phyloP scores from a whole-genome alignment of 768 basidiomycete genomes.

The Hericium rajendrae region DNA sequence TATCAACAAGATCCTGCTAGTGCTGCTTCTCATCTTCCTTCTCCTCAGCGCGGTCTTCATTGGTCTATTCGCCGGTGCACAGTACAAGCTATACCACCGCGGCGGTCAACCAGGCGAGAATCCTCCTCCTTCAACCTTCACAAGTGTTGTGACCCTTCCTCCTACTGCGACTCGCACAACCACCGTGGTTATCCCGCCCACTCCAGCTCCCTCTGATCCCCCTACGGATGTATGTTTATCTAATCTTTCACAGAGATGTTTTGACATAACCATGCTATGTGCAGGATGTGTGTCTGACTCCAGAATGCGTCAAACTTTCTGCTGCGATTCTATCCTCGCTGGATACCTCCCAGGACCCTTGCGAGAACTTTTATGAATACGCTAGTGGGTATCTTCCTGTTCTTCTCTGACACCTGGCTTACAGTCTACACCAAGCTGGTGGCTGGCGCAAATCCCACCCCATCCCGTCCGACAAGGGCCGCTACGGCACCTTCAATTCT shows the following conservation, averaged over 20 bases:
- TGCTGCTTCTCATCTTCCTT: constrained; percentile 66
- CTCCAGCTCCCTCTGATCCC: constrained; percentile 27
- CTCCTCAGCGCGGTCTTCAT: constrained; percentile 83
- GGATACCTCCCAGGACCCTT: constrained; percentile 81
- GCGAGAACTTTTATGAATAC: constrained; percentile 91
- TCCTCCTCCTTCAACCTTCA: constrained; percentile 31
- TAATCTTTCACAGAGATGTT: not conserved
- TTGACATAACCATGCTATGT: not conserved
- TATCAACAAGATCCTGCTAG: constrained; percentile 74
- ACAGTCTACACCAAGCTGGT: constrained; percentile 42
- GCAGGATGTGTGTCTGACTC: constrained; percentile 61
- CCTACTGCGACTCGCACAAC: constrained; percentile 11
- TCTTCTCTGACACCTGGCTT: constrained; percentile 6
- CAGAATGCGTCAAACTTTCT: constrained; percentile 76
- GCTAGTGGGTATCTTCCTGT: constrained; percentile 53
- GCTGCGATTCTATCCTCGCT: constrained; percentile 73
- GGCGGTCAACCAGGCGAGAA: constrained; percentile 28
- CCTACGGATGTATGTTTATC: constrained; percentile 27
- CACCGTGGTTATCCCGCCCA: constrained; percentile 28
- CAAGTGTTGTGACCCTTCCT: constrained; percentile 29
- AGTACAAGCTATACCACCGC: constrained; percentile 60
- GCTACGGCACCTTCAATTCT: constrained; percentile 61
- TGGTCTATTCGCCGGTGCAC: constrained; percentile 85
- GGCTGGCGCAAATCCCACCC: constrained; percentile 82
- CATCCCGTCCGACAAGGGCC: constrained; percentile 77